Evolutionary conservation across 768 basidiomycete species (phyloP).

Genomic region (Russula sp.): DNA sequence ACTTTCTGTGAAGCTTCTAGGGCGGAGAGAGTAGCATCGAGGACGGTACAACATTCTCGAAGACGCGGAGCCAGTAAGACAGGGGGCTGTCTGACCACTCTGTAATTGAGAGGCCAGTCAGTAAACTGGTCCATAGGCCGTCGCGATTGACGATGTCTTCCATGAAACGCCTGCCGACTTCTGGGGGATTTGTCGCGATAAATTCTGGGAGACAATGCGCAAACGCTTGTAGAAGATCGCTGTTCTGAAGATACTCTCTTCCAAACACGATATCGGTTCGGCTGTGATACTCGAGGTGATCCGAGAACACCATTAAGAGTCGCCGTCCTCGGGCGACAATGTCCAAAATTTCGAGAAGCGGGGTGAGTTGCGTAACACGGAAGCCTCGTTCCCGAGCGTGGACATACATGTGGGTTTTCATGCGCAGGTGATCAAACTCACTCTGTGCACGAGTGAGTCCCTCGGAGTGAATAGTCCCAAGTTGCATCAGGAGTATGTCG

Average conservation of each 20-base stretch:
- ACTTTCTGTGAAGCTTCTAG: slow-evolving; percentile 8
- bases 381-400: slow-evolving; percentile 3
- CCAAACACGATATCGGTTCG: slow-evolving; percentile 11
- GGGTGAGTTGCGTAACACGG: slow-evolving; percentile 1
- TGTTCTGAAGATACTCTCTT: slow-evolving; percentile 11
- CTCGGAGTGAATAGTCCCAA: neutral
- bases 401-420: neutral
- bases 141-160: slow-evolving; percentile 4
- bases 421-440: neutral
- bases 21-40: slow-evolving; percentile 1
- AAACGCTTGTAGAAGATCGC: slow-evolving; percentile 11
- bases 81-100: slow-evolving; percentile 4
- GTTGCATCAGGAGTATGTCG: slow-evolving; percentile 11
- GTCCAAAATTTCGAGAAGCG: slow-evolving; percentile 14
- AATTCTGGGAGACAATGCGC: slow-evolving; percentile 11
- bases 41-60: slow-evolving; percentile 11
- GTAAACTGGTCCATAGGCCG: slow-evolving; percentile 14
- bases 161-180: neutral
- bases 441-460: neutral
- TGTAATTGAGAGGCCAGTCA: slow-evolving; percentile 8
- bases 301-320: neutral
- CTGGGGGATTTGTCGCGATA: neutral
- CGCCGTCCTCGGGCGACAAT: slow-evolving; percentile 2
- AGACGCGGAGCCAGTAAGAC: slow-evolving; percentile 4
- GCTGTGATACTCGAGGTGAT: slow-evolving; percentile 8